Base-by-base conservation (phyloP, 2,329 filamentous ascomycete genomes). In the Periconia sp. region DNA sequence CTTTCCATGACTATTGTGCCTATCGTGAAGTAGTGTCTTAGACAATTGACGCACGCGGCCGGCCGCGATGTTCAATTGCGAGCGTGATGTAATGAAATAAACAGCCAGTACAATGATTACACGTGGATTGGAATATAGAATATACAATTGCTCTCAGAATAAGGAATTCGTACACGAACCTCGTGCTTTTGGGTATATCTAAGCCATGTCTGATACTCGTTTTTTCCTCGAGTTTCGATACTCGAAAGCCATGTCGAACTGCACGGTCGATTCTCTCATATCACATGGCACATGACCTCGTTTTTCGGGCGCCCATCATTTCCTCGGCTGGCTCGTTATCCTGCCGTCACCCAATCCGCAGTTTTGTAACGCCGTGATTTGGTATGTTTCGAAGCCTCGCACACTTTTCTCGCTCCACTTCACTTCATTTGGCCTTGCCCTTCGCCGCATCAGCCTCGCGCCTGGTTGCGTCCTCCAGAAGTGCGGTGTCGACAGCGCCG, bases 381-480 rank as follows among this genome's bases (percentile, higher is more conserved):
- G 20, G 15, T n/a, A 33, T 30, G 43, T 11, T 14, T 10, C 43
- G 17, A n/a, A 45, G 23, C 30, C 9, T 31, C 30, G 11, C 17
- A 18, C 19, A 13, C n/a, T n/a, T 31, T n/a, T 45, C 20, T 33
- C 43, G 30, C 10, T 31, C 20, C n/a, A 23, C 23, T 13, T 37
- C n/a, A 30, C 44, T 56, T 73, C 65, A 72, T 54, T 73, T 73
- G 40, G 70, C 69, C 59, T 73, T 73, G 45, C 68, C 69, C 60
- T 71, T 72, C 49, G 67, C 64, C 15, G 68, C 67, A 52, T 72
- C 69, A 2, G 70, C 69, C 52, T 72, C 70, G 54, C 70, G 62
- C 62, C 71, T 61, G 45, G 71, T 96, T 18, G 92, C 92, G 78
- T 97, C 92, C 78, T 97, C 92, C 57, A 97, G 77, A 58, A 97